Percentiles rank a stretch among this genome's conserved stretches.
These are phyloP conservation scores for Fusarium globosum DNA, from an alignment of 2,329 filamentous ascomycete species.

Conservation along the genomic window DNA sequence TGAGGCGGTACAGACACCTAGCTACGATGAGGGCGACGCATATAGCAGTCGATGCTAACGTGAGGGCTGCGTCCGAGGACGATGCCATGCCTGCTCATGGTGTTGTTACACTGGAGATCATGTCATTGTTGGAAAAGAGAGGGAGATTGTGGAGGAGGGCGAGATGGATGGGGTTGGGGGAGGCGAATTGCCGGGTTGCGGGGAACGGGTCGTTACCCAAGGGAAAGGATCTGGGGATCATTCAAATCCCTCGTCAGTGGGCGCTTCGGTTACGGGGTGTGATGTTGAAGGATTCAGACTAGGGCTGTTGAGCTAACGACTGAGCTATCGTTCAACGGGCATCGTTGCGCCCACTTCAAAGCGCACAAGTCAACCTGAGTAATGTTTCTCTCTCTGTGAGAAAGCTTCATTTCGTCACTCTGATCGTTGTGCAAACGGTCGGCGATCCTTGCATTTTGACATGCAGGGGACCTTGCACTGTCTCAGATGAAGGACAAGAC, in stretches of 20 bases:
- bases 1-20: conserved; percentile 45
- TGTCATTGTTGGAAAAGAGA: conserved; percentile 11
- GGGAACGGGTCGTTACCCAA: not conserved
- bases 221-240: conserved; percentile 4
- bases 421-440: not conserved
- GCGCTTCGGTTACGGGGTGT: not conserved
- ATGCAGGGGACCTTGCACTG: not conserved
- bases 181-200: not conserved
- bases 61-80: conserved; percentile 43
- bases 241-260: not conserved
- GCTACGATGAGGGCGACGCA: conserved; percentile 45
- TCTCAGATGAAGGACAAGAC: not conserved
- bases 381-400: not conserved
- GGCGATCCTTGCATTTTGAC: not conserved
- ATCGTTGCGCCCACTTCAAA: not conserved
- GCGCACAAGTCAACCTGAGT: not conserved
- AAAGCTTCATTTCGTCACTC: not conserved
- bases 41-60: conserved; percentile 43
- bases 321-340: not conserved
- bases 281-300: not conserved
- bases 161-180: not conserved
- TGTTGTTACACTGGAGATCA: conserved; percentile 1
- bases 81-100: conserved; percentile 35
- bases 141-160: not conserved
- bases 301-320: not conserved